Percentiles rank a stretch among this genome's conserved stretches.
phyloP scores from a whole-genome alignment of 1,284 basidiomycete genomes.

The Malassezia obtusa region DNA sequence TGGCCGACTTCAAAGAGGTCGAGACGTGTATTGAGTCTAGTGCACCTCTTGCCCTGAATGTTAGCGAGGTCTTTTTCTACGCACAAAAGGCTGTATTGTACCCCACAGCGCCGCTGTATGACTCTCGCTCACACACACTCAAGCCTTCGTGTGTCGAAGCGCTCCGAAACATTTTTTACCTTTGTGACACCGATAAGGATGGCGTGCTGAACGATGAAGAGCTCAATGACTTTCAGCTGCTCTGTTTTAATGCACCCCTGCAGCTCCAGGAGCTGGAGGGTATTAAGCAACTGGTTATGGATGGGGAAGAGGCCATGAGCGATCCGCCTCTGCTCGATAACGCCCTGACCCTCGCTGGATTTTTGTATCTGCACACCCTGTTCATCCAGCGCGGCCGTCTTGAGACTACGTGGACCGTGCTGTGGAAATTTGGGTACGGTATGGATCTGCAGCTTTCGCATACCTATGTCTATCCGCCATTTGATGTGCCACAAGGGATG shows the following conservation, averaged over 20 bases:
- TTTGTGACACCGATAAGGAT: conserved; percentile 91
- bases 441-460: conserved; percentile 68
- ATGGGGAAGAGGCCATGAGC: conserved; percentile 22
- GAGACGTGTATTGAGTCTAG: conserved; percentile 97
- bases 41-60: conserved; percentile 65
- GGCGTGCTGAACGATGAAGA: conserved; percentile 79
- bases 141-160: conserved; percentile 87
- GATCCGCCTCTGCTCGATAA: conserved; percentile 49
- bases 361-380: conserved; percentile 86
- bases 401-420: conserved; percentile 95
- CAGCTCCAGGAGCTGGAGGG: conserved; percentile 80
- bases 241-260: conserved; percentile 86
- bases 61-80: conserved; percentile 98
- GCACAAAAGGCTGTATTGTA: conserved; percentile 96
- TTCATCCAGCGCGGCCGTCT: conserved; percentile 93
- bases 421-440: conserved; percentile 89
- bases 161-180: conserved; percentile 83
- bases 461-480: conserved; percentile 53
- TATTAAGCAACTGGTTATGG: conserved; percentile 45
- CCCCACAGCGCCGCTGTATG: conserved; percentile 91
- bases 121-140: conserved; percentile 72
- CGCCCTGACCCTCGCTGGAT: conserved; percentile 81
- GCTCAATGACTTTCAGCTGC: conserved; percentile 91
- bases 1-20: conserved; percentile 53
- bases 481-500: conserved; percentile 84